Evolutionary conservation across 495 filamentous ascomycete species (phyloP).

Genomic region (Aspergillus coremiiformis): DNA sequence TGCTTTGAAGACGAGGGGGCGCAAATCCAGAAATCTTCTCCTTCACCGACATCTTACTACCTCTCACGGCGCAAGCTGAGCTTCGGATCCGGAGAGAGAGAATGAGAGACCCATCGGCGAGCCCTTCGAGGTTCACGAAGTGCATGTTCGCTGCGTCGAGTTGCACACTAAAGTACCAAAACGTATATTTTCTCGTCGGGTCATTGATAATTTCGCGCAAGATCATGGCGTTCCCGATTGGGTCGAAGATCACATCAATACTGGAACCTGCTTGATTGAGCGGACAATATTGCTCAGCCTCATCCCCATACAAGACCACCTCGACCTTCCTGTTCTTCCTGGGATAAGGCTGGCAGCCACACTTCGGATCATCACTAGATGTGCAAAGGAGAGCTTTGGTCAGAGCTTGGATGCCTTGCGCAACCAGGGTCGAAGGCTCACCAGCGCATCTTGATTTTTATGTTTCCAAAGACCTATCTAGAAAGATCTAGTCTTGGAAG

Average conservation of each 20-base stretch:
- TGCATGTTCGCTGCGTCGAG: constrained; percentile 12
- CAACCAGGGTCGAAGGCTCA: background rate
- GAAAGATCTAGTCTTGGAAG: background rate
- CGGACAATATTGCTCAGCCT: constrained; percentile 9
- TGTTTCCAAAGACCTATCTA: background rate
- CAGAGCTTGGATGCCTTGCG: background rate
- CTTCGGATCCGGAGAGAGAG: constrained; percentile 15
- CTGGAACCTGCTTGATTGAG: constrained; percentile 14
- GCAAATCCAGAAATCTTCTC: constrained; percentile 18
- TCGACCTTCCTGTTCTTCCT: constrained; percentile 9
- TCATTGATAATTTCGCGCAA: constrained; percentile 19
- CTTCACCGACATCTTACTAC: constrained; percentile 10
- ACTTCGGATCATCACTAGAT: constrained; percentile 15
- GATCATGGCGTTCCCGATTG: constrained; percentile 14
- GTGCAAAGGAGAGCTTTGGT: background rate
- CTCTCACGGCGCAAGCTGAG: constrained; percentile 9
- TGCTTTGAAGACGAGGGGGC: constrained; percentile 3
- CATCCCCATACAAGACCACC: constrained; percentile 10
- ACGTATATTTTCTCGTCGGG: constrained; percentile 4
- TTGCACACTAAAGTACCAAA: constrained; percentile 9
- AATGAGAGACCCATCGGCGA: constrained; percentile 21
- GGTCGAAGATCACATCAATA: constrained; percentile 24
- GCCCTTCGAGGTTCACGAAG: constrained; percentile 26
- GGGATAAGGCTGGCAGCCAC: constrained; percentile 13
- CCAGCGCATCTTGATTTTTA: constrained; percentile 6